phyloP scores from a whole-genome alignment of 305 asterid species.

The Solanum hybrid region DNA sequence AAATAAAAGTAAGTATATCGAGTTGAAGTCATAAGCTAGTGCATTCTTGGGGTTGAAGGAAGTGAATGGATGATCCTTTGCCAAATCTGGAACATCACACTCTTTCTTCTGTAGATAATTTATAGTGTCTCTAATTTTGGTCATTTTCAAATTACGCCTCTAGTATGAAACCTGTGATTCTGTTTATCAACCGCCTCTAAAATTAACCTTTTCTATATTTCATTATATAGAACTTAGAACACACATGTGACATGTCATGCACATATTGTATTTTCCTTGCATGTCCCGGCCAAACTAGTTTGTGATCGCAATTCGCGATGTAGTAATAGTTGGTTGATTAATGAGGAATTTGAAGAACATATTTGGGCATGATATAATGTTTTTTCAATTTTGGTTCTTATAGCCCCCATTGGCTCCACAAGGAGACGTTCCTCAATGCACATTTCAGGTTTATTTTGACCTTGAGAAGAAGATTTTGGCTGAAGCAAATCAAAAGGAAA shows the following conservation, averaged over 20 bases:
- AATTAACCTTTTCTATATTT: not conserved
- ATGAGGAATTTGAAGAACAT: not conserved
- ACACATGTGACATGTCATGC: not conserved
- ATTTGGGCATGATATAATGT: not conserved
- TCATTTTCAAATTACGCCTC: conserved; percentile 47
- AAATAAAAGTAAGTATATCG: too few species aligned
- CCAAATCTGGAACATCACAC: not conserved
- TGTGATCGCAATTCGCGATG: not conserved
- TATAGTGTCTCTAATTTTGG: not conserved
- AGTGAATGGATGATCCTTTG: not conserved
- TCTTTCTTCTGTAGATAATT: not conserved
- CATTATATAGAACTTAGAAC: not conserved
- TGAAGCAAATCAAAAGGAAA: conserved; percentile 62
- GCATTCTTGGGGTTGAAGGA: not conserved
- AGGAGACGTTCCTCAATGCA: conserved; percentile 71
- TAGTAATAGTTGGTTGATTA: not conserved
- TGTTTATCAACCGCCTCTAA: not conserved
- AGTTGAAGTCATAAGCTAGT: too few species aligned
- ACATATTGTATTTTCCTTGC: not conserved
- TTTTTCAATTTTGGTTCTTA: conserved; percentile 1
- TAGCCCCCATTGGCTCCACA: conserved; percentile 67
- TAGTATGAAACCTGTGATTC: conserved; percentile 32
- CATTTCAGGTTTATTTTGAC: conserved; percentile 68
- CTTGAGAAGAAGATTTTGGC: conserved; percentile 73
- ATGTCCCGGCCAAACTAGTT: not conserved